Evolutionary conservation across 352 stramenopile species (phyloP).

Genomic region (Thraustochytrium sp.): DNA sequence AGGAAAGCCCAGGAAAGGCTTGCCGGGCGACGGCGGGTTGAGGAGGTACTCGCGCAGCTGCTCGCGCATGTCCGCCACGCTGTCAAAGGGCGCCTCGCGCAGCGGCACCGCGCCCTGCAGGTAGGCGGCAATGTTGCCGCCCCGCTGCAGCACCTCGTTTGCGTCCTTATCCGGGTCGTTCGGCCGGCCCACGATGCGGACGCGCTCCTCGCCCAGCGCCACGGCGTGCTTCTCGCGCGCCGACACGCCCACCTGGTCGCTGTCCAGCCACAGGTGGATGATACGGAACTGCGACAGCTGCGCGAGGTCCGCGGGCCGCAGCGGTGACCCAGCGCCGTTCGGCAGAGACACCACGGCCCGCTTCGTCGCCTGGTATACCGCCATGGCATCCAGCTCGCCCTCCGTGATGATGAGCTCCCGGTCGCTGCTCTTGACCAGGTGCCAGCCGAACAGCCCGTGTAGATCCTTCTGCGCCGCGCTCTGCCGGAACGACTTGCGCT

Average conservation of each 20-base stretch:
- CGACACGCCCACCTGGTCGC: slow-evolving; percentile 84
- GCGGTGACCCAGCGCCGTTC: slow-evolving; percentile 85
- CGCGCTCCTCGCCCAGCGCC: slow-evolving; percentile 82
- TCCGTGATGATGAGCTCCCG: slow-evolving; percentile 90
- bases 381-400: slow-evolving; percentile 93
- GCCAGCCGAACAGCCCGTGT: slow-evolving; percentile 98
- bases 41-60: slow-evolving; percentile 87
- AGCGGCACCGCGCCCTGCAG: slow-evolving; percentile 71
- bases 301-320: slow-evolving; percentile 87
- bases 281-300: slow-evolving; percentile 91
- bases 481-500: background rate
- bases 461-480: slow-evolving; percentile 22
- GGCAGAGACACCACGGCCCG: slow-evolving; percentile 86
- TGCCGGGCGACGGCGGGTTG: slow-evolving; percentile 85
- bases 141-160: slow-evolving; percentile 90
- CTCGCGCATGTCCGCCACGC: slow-evolving; percentile 76
- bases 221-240: slow-evolving; percentile 91
- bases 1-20: slow-evolving; percentile 84
- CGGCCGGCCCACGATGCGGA: slow-evolving; percentile 51
- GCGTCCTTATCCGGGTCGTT: slow-evolving; percentile 85
- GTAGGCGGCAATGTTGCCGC: slow-evolving; percentile 74
- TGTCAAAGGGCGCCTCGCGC: slow-evolving; percentile 86
- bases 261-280: slow-evolving; percentile 99
- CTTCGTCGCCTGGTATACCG: slow-evolving; percentile 90
- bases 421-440: slow-evolving; percentile 70